Evolutionary conservation across 257 asterid species (phyloP), one percentile per base, ranked within the genome.

Genomic region (Solanum rostratum): DNA sequence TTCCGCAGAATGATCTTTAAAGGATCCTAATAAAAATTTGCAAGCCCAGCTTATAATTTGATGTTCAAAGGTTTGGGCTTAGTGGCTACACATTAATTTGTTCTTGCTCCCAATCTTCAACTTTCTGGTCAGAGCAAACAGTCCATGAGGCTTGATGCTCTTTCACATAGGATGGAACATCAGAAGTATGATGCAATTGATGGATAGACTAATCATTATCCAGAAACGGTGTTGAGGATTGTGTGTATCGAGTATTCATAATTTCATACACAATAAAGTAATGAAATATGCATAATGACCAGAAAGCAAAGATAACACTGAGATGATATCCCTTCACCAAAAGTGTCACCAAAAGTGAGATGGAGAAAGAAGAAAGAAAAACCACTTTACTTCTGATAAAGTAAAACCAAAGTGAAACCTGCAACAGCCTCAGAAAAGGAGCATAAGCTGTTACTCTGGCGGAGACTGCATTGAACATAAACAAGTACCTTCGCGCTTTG

Each of bases 401-500:
- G 65, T 83, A 19, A 83, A 68, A 69, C 24, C 55, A 10, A n/a
- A n/a, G 55, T 50, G 27, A 69, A 16, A 50, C 49, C 15, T 19
- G 39, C 45, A 69, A 37, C 57, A n/a, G n/a, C 30, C 12, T 49
- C 43, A 53, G 81, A 68, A 24, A 49, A 22, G 63, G 24, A 46
- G 46, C 10, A 27, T 16, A 53, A 78, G 27, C 29, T 78, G 50
- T 27, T 78, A 50, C 57, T 50, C 63, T 15, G 63, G 45, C 52
- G 80, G 69, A 83, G 59, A 16, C 63, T 41, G 59, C 79, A 69
- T 10, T 18, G 53, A 50, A 19, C 41, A 7, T 6, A 49, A 60
- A 50, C 14, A 65, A 84, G 83, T 87, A 95, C 99, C 95, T 96
- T 96, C 39, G 87, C 88, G 68, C 83, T 85, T 33, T 8, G 66